Evolutionary conservation across 495 filamentous ascomycete species (phyloP), one percentile per base, ranked within the genome.

Genomic region (Hypoxylon cercidicola): DNA sequence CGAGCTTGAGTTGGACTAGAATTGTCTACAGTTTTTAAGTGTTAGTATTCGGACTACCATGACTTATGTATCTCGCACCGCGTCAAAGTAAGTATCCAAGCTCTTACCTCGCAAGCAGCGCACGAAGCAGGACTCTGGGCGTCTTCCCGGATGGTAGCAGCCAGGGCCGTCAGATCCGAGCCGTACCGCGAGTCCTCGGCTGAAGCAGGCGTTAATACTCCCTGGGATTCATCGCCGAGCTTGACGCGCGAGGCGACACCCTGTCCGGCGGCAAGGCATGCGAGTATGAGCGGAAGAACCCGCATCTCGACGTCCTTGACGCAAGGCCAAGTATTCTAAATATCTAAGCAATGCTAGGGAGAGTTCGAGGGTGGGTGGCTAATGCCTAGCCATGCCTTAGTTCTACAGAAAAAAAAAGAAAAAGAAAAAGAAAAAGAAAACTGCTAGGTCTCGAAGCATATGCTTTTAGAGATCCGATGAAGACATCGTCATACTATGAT

Each of bases 111-210:
- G 55, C 82, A 85, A 49, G 70, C 77, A 1, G 77, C 66, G 69
- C 82, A 85, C 23, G 76, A 76, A 1, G 74, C 73, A 0, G 76
- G 75, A 68, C 77, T 73, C 66, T 80, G 75, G 21, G 82, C 75
- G 55, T 81, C 80, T 30, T 70, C 60, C 65, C 68, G 71, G 13
- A 75, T 72, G 23, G 61, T 61, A 13, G 68, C 61, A 13, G 60
- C 70, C 1, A 71, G 37, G 13, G 34, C 53, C n/a, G 64, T 5
- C 12, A 25, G 15, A 40, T 35, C 48, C 34, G 41, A 45, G 19
- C 25, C 35, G 16, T 35, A 49, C 19, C 7, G 32, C 3, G 34
- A 13, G 1, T 30, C 45, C 9, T 30, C 34, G 3, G 10, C 34
- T 5, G 16, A n/a, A 5, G 11, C 43, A 11, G 59, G 13, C 8